Conservation (phyloP, 176 grass and related monocot genomes). For the Oryza punctata region DNA sequence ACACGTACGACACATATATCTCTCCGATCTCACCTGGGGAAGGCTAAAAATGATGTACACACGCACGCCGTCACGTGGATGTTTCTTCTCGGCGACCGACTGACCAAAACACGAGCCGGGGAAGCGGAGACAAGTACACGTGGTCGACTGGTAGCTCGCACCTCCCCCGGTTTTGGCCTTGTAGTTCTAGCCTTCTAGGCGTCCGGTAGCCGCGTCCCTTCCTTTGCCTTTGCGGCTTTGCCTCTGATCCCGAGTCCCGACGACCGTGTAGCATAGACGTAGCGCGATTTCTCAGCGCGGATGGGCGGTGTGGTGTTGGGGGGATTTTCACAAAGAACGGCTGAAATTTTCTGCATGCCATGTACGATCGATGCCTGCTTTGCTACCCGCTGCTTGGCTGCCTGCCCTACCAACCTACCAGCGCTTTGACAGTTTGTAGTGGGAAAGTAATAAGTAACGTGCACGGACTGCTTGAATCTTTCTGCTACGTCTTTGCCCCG, state of each 20-base stretch:
- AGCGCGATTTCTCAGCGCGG: not conserved
- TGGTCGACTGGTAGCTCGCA: not conserved
- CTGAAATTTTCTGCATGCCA: not conserved
- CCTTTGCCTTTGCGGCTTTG: not conserved
- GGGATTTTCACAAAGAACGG: not conserved
- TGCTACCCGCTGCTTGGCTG: too few relatives aligned
- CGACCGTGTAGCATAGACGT: not conserved
- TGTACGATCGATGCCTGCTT: too few relatives aligned
- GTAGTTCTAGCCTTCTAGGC: not conserved
- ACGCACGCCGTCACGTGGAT: not conserved
- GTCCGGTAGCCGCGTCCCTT: slow-evolving; percentile 34
- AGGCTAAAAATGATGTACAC: not conserved
- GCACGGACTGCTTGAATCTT: not conserved
- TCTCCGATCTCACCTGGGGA: not conserved
- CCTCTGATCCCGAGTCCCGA: not conserved
- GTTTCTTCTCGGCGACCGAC: not conserved
- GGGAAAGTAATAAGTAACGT: not conserved
- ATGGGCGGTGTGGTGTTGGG: too few relatives aligned
- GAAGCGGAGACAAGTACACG: not conserved
- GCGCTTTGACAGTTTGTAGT: not conserved
- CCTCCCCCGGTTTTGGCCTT: slow-evolving; percentile 22
- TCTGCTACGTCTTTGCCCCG: not conserved
- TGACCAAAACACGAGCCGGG: too few relatives aligned
- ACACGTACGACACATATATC: not conserved
- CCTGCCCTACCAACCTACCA: not conserved